Base-by-base conservation (phyloP, 768 basidiomycete species). In the Naematelia encephala region DNA sequence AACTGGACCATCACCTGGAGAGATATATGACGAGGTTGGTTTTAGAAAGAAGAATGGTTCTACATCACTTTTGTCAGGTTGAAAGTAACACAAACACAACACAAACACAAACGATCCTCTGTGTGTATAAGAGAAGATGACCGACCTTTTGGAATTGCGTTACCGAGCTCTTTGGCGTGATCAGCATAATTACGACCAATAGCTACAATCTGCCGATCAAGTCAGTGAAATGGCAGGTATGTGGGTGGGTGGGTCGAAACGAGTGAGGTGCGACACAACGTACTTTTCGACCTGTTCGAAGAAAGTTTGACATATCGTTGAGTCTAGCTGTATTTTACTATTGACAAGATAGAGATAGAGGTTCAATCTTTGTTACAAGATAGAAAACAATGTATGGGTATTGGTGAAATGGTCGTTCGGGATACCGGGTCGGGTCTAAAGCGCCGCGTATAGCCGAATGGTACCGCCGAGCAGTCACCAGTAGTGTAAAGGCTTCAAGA, bases 11-110 rank as follows among this genome's bases (percentile, higher is more conserved):
- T 77, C 68, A 0, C 89, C 89, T 14, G 85, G 84, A 21, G 80
- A 70, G 22, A 97, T 71, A 72, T 93, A 98, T 72, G 88, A 90
- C 12, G 87, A 86, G 3, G 96, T 98, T 5, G 94, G 96, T 78
- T 99, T 99, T 25, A 98, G 80, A 81, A 99, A 99, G 83, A 97
- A 93, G 82, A 99, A 97, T 0, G 96, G 96, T 73, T 97, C 93
- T 72, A 44, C 5, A 5, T 21, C n/a, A 39, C 34, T 8, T 39
- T 39, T 8, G n/a, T 43, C 29, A 57, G 53, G 12, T 53, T 22
- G 5, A 16, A 28, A 54, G 14, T n/a, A 8, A 19, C n/a, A n/a
- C n/a, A n/a, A n/a, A n/a, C n/a, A n/a, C n/a, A n/a, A n/a, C n/a
- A n/a, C n/a, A n/a, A n/a, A n/a, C n/a, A n/a, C n/a, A n/a, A n/a